Base-by-base conservation (phyloP, 2,329 filamentous ascomycete genomes). In the Cordyceps cicadae region DNA sequence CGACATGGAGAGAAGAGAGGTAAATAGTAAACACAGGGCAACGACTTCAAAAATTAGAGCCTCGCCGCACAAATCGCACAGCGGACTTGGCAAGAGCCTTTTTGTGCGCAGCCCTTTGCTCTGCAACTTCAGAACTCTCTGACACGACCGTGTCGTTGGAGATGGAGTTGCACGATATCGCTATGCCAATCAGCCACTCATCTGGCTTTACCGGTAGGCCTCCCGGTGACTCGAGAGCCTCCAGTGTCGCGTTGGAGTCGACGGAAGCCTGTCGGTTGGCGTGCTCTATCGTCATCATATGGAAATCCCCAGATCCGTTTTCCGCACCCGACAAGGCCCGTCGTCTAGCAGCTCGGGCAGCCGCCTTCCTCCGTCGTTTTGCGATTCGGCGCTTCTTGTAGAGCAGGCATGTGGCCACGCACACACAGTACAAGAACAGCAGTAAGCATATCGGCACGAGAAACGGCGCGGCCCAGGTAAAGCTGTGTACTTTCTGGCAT, bases 371-470 rank as follows among this genome's bases (percentile, higher is more conserved):
- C 29, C 66, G 64, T 17, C 58, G 62, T 59, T 64, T 68, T 17
- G 62, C 61, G 48, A 62, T 68, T 61, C 63, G 69, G 17, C 67
- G 66, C 4, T 69, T 68, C 9, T 69, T 68, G 62, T 68, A 68
- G 32, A 66, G 53, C 41, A 72, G 63, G 46, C 67, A 72, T 19
- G 66, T 66, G 11, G 67, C 59, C 12, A 73, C 57, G n/a, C 64
- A 69, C 0, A 69, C 32, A 39, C 64, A 65, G 59, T 73, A 73
- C 17, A 72, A 49, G 8, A 66, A 63, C 1, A 73, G 64, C 8
- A 73, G 63, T n/a, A 67, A 65, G 37, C 69, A 64, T 29, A 72
- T 66, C 37, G 69, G 68, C 14, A 73, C 68, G 21, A 69, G 63
- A 7, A 72, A 67, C 3, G 70, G 67, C 1, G 70, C 67, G 0